Evolutionary conservation across 768 basidiomycete species (phyloP).

Genomic region (Chalciporus pseudorubinellus): DNA sequence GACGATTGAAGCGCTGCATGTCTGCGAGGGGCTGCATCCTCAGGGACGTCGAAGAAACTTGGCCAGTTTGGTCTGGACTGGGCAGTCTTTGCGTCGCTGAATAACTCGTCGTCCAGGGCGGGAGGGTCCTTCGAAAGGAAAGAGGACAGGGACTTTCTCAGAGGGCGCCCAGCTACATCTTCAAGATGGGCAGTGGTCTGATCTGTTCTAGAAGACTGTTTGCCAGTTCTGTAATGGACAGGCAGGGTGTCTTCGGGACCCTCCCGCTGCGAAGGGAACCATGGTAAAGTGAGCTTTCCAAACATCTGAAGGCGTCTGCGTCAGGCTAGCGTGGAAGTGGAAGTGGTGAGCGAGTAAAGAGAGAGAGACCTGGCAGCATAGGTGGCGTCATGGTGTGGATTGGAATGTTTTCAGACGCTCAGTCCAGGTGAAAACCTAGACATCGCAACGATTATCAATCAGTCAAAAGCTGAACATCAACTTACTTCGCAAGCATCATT

Average conservation of each 20-base stretch:
- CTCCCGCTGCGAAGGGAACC: not conserved
- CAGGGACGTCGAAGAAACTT: constrained; percentile 18
- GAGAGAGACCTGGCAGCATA: not conserved
- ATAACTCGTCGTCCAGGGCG: constrained; percentile 23
- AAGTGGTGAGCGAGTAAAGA: not conserved
- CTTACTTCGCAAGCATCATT: not conserved
- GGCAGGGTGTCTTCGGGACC: not conserved
- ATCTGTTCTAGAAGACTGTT: not conserved
- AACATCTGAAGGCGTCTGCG: constrained; percentile 3
- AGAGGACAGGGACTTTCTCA: constrained; percentile 13
- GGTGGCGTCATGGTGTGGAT: not conserved
- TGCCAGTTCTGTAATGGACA: not conserved
- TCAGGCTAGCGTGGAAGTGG: constrained; percentile 2
- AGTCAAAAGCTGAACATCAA: not conserved
- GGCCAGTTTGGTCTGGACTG: constrained; percentile 28
- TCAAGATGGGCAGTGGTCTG: constrained; percentile 6
- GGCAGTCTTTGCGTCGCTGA: constrained; percentile 22
- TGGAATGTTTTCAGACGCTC: no score
- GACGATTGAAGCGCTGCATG: constrained; percentile 14
- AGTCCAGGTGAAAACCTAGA: not conserved
- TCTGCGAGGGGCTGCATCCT: constrained; percentile 13
- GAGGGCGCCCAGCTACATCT: constrained; percentile 8
- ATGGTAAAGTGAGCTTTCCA: not conserved
- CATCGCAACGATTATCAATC: not conserved
- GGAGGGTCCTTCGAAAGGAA: constrained; percentile 16